Percentiles rank a stretch among this genome's conserved stretches.
These are phyloP conservation scores for Corymbia citriodora DNA, from an alignment of 441 rosid species.

Conservation along the genomic window DNA sequence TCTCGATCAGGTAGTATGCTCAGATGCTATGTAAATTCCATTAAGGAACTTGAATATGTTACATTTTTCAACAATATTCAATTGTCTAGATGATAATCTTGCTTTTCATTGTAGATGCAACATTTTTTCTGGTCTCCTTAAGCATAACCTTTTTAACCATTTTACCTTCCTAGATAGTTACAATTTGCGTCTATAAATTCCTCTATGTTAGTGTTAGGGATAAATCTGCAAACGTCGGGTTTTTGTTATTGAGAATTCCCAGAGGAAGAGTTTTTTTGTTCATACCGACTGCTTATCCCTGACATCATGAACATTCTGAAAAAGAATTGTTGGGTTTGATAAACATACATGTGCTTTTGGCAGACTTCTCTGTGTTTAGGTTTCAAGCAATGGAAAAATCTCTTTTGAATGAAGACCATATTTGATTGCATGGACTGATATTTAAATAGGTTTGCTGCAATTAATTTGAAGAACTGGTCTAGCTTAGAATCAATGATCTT, in stretches of 20 bases:
- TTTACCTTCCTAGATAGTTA: neutral
- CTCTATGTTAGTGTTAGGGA: neutral
- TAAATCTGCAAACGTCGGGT: neutral
- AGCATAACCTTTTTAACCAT: neutral
- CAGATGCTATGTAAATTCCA: neutral
- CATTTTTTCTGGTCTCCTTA: neutral
- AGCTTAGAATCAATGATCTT: neutral
- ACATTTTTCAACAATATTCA: neutral
- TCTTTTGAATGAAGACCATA: neutral
- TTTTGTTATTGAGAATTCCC: neutral
- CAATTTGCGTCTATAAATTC: neutral
- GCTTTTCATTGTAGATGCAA: neutral
- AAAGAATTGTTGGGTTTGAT: neutral
- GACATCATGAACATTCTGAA: neutral
- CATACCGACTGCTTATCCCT: neutral
- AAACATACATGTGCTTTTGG: neutral
- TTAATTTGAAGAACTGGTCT: neutral
- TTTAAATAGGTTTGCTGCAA: neutral
- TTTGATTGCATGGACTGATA: neutral
- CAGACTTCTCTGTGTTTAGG: neutral
- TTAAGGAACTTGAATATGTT: neutral
- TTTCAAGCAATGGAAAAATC: neutral
- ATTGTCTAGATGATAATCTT: neutral
- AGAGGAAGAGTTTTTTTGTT: neutral
- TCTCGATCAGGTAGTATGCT: conserved; percentile 39